Conservation (phyloP, 495 filamentous ascomycete genomes). For the Sordaria brevicollis region DNA sequence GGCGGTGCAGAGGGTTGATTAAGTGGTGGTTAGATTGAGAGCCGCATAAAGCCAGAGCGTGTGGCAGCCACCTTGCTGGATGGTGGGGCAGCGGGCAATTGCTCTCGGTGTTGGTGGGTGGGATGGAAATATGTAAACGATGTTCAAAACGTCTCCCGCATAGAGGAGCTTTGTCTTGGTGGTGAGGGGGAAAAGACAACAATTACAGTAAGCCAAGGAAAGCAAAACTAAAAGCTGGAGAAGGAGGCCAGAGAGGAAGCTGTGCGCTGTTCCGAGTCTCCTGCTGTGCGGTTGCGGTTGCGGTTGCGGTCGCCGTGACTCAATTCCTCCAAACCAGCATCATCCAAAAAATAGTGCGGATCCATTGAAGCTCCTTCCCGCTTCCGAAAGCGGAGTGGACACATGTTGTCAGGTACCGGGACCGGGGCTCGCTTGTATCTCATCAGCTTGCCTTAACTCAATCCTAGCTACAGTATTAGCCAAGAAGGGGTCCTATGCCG, state of each 20-base stretch:
- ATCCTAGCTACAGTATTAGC: neutral
- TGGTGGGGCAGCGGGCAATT: neutral
- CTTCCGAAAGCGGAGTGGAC: neutral
- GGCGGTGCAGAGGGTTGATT: neutral
- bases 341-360: neutral
- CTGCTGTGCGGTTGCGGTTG: neutral
- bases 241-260: neutral
- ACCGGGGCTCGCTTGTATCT: neutral
- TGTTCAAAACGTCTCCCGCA: neutral
- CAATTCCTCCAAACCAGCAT: neutral
- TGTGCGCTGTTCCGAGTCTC: neutral
- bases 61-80: neutral
- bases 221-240: neutral
- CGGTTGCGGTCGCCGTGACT: neutral
- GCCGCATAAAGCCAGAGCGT: neutral
- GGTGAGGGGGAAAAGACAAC: neutral
- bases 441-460: neutral
- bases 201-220: neutral
- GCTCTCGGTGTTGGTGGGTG: neutral
- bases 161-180: neutral
- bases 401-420: neutral
- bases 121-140: neutral
- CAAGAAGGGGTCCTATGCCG: neutral
- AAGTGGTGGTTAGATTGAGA: neutral
- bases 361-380: neutral